phyloP scores from a whole-genome alignment of 1,139 yeast species.

The Scheffersomyces quercinus region DNA sequence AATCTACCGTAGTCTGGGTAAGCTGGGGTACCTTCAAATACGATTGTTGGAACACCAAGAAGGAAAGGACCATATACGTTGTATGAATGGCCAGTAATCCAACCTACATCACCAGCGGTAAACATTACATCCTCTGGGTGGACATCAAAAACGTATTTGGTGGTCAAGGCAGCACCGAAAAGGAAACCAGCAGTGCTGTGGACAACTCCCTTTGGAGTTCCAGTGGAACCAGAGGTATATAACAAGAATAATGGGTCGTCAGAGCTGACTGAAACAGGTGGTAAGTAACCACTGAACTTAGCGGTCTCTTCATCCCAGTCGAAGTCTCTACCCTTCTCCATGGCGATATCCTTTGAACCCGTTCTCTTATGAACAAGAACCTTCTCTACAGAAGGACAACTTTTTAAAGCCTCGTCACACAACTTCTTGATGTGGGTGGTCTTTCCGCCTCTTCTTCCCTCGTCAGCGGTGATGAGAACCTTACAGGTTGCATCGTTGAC shows the following conservation, averaged over 20 bases:
- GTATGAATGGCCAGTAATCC: conserved; percentile 99
- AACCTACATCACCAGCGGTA: conserved; percentile 99
- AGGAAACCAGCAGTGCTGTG: conserved; percentile 94
- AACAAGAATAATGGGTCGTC: conserved; percentile 94
- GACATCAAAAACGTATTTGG: conserved; percentile 90
- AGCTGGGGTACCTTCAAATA: conserved; percentile 97
- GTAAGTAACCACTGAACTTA: conserved; percentile 79
- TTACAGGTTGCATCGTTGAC: conserved; percentile 85
- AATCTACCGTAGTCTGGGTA: conserved; percentile 95
- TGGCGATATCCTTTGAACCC: conserved; percentile 62
- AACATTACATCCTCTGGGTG: conserved; percentile 86
- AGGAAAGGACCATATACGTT: conserved; percentile 92
- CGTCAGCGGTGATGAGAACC: conserved; percentile 93
- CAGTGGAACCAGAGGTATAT: conserved; percentile 96
- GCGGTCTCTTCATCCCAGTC: conserved; percentile 91
- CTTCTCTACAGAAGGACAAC: conserved; percentile 77
- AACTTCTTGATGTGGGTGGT: conserved; percentile 87
- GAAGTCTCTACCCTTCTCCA: conserved; percentile 83
- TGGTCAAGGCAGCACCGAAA: conserved; percentile 91
- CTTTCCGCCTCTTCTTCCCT: conserved; percentile 96
- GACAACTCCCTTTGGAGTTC: conserved; percentile 97
- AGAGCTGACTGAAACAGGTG: conserved; percentile 84
- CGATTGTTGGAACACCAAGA: conserved; percentile 86
- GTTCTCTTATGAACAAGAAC: conserved; percentile 89
- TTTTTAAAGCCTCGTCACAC: conserved; percentile 87